Conservation (phyloP, 139 green algal genomes). For the Chlorella sorokiniana region DNA sequence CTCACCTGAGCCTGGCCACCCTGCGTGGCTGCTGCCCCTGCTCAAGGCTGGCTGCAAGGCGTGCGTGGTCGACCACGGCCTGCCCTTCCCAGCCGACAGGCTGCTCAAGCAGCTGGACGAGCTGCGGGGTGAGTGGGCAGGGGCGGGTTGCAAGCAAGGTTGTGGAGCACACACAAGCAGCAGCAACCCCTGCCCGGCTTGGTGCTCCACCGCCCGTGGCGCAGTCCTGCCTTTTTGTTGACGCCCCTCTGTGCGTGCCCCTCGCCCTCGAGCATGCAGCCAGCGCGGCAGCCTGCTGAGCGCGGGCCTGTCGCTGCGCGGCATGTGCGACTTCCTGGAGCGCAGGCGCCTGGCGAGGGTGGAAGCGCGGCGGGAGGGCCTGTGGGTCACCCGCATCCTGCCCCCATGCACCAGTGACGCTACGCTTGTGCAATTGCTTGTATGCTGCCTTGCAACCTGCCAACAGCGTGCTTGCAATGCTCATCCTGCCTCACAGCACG, state of each 20-base stretch:
- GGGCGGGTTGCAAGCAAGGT: too few relatives aligned
- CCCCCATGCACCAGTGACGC: neutral
- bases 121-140: neutral
- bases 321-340: conserved; percentile 12
- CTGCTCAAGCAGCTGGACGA: neutral
- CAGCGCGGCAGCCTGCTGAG: neutral
- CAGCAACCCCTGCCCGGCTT: too few relatives aligned
- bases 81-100: neutral
- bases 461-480: too few relatives aligned
- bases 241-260: neutral
- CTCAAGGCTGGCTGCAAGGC: neutral
- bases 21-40: conserved; percentile 2
- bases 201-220: too few relatives aligned
- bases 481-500: too few relatives aligned
- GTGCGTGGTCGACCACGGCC: neutral
- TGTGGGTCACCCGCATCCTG: neutral
- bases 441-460: too few relatives aligned
- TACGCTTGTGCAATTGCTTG: neutral
- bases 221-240: too few relatives aligned
- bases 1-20: too few relatives aligned
- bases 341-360: neutral
- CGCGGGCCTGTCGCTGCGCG: neutral
- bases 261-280: neutral
- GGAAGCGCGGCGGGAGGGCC: neutral
- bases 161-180: too few relatives aligned